Evolutionary conservation across 2,329 filamentous ascomycete species (phyloP), one percentile per base, ranked within the genome.

Genomic region (Microsporum audouinii): DNA sequence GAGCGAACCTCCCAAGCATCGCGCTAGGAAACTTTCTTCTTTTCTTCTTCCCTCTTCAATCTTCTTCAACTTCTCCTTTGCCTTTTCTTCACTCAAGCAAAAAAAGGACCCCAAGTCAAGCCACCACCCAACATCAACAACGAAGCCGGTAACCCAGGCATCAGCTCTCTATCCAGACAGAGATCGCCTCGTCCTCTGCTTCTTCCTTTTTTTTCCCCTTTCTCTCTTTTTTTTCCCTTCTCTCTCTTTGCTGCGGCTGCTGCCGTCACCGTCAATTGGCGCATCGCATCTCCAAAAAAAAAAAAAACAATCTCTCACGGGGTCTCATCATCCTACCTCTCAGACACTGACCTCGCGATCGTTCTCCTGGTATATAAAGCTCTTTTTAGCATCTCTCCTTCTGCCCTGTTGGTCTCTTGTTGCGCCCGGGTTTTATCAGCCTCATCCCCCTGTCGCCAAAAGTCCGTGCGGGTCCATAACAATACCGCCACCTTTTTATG

Each of bases 131-230:
- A 7, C 23, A 58, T 45, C 38, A 58, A 23, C 38, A 41, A 23
- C 56, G 31, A 38, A 12, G 14, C 39, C 39, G 39, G 39, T n/a
- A 5, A 23, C 34, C 38, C 27, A 27, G 23, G 6, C 56, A 27
- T 23, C 55, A 57, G 27, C 41, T 43, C n/a, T 43, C 17, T 29
- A n/a, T 17, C 56, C 41, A 17, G 38, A 23, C 36, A 27, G 27
- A 17, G 56, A 12, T 45, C 49, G 29, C 45, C 59, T 36, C 29
- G 36, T 23, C 41, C 88, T 77, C 83, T 81, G 14, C 68, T 71
- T 88, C 66, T 83, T 82, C 71, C 81, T 92, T 72, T 71, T 85
- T 68, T 78, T 86, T 71, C 78, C 94, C 69, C 69, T 89, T 66
- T 67, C 57, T n/a, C 59, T 41, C 36, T 2, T 51, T 55, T 43